These are phyloP conservation scores for Fraxinus latifolia DNA, from an alignment of 305 asterid species.

Conservation along the genomic window DNA sequence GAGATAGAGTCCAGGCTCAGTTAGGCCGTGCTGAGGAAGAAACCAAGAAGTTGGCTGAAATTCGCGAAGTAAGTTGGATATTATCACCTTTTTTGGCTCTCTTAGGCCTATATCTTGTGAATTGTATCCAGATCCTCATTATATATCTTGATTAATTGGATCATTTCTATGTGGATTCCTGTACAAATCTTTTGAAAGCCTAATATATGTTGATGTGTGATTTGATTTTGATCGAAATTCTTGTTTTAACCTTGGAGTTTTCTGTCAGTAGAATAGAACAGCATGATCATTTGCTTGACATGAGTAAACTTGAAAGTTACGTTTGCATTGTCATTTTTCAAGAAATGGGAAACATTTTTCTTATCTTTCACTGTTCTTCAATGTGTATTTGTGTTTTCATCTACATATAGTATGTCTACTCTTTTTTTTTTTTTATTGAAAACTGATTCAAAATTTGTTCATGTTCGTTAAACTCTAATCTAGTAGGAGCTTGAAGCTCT, in stretches of 20 bases:
- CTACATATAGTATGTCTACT: background rate
- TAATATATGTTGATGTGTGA: background rate
- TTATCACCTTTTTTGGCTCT: background rate
- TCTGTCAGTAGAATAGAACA: background rate
- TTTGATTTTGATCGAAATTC: background rate
- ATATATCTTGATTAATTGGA: background rate
- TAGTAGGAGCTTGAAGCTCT: slow-evolving; percentile 68
- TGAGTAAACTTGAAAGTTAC: background rate
- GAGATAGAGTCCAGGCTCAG: slow-evolving; percentile 62
- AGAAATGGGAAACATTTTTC: background rate
- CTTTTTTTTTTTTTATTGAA: background rate
- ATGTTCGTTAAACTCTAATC: slow-evolving; percentile 19
- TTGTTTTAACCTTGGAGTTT: background rate
- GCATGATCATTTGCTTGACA: background rate
- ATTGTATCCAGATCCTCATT: background rate
- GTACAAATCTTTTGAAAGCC: background rate
- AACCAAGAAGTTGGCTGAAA: slow-evolving; percentile 54
- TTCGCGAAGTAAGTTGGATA: slow-evolving; percentile 52
- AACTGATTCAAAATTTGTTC: background rate
- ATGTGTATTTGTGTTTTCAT: background rate
- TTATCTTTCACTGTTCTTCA: background rate
- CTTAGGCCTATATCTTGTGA: background rate
- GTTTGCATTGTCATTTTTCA: background rate
- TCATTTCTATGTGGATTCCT: background rate
- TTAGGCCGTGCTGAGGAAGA: slow-evolving; percentile 66